Evolutionary conservation across 169 alveolate genomes (phyloP), one percentile per base, ranked within the genome.

Genomic region (Plasmodium relictum): DNA sequence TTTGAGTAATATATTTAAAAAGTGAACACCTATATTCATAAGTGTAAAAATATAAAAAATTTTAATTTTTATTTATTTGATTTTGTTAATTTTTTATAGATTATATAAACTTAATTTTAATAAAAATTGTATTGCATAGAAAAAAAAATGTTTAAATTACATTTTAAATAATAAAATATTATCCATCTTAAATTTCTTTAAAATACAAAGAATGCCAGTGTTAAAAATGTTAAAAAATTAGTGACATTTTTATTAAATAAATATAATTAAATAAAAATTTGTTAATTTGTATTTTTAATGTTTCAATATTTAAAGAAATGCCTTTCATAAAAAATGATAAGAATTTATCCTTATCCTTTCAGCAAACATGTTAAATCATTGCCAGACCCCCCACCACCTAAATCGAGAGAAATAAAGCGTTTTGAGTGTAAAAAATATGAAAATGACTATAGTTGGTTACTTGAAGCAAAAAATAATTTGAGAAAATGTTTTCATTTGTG

Each of bases 371-470:
- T 76, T 50, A 76, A 76, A 76, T 76, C 89, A 16, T 56, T 76
- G 41, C 89, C 89, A 76, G 89, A 76, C 39, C 89, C 89, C n/a
- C 89, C 89, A 22, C 89, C 89, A 63, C 59, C 54, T 14, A 76
- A 76, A 76, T 62, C 89, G 24, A 63, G 89, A 63, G 89, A 76
- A 45, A 58, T 76, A 76, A 76, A 65, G 68, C 41, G 39, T 31
- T 76, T 76, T 63, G 76, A 76, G 62, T 62, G 89, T 24, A 76
- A 76, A 76, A 76, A 76, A 62, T 58, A 58, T 63, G 74, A 76
- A 63, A 63, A 76, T 62, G 76, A 76, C 41, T 76, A 76, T 62
- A 76, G 58, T 63, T 76, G 89, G 89, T n/a, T 76, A 56, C 69
- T 76, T 37, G 54, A 76, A 62, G 89, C 89, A 20, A 52, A 54